Base-by-base conservation (phyloP, 805 yeast species). In the Sugiyamaella valdiviana region DNA sequence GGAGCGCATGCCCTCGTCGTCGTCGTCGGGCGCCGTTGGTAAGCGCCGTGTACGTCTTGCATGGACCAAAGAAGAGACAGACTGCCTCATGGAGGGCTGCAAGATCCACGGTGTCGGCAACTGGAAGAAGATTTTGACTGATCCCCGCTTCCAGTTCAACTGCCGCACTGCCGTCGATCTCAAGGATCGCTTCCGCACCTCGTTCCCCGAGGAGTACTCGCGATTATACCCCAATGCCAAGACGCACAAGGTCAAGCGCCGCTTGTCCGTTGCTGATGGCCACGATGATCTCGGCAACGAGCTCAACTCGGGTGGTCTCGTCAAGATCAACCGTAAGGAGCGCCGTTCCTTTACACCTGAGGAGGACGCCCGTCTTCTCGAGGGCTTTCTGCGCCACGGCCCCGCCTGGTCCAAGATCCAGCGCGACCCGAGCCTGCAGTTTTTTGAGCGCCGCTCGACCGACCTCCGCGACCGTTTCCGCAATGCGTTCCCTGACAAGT, bases 381-480 rank as follows among this genome's bases (percentile, higher is more conserved):
- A 67, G 54, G 75, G 75, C 6, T 72, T 70, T 52, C 48, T 63
- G 48, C 56, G 63, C 55, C 73, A 71, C 52, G 75, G 75, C 16
- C 71, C 75, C 3, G 69, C 73, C 3, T 71, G 75, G 75, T 63
- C 70, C 49, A 70, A 70, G 55, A 71, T 71, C 49, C 74, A 71
- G 55, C 64, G 70, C 16, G 75, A 71, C 53, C 63, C 63, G 38
- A 52, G 57, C 15, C 58, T 71, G 41, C 64, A 64, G 12, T 59
- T 72, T 35, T 55, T 57, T 44, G 69, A 65, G 45, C 63, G 75
- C 40, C 67, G 75, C 20, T 63, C 71, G 19, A 71, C 75, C 2
- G 75, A 71, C 46, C 58, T 71, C 46, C 64, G 75, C 12, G 75
- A 71, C 54, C 59, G 74, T 39, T 70, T 71, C 61, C 59, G 75